phyloP scores from a whole-genome alignment of 139 green algal species.

The Closterium sp. region DNA sequence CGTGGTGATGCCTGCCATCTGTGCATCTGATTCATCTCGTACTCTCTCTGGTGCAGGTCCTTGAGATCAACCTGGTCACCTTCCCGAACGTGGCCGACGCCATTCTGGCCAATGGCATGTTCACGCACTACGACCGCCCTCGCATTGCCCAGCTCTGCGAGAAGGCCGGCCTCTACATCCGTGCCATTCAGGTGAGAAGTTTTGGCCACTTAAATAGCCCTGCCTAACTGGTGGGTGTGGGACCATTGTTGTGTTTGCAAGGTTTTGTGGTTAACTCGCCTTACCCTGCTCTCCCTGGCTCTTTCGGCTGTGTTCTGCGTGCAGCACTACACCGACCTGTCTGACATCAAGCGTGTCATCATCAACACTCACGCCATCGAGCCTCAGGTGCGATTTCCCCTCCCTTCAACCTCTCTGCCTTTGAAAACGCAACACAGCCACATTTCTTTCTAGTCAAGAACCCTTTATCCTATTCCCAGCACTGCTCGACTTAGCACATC shows the following conservation, averaged over 20 bases:
- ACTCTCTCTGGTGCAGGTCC: constrained; percentile 59
- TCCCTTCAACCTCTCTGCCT: too few relatives aligned
- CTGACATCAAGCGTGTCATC: constrained; percentile 94
- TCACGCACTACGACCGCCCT: constrained; percentile 96
- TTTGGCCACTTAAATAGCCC: not conserved
- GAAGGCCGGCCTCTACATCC: constrained; percentile 98
- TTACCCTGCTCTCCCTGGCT: not conserved
- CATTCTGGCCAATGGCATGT: constrained; percentile 88
- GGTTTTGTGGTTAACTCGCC: not conserved
- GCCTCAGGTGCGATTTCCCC: constrained; percentile 63
- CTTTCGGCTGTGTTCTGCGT: not conserved
- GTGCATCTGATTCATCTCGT: too few relatives aligned
- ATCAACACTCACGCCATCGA: constrained; percentile 98
- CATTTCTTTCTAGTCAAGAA: too few relatives aligned
- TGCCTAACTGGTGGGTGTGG: not conserved
- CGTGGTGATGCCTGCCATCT: not conserved
- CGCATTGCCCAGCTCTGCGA: constrained; percentile 97
- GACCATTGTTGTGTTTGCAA: not conserved
- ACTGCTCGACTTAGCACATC: not conserved
- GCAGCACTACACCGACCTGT: constrained; percentile 98
- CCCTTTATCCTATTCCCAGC: not conserved
- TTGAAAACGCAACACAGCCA: too few relatives aligned
- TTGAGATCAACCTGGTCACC: constrained; percentile 99
- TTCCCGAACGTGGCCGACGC: constrained; percentile 97
- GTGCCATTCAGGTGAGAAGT: constrained; percentile 69